These are phyloP conservation scores for Hippophae rhamnoides DNA, from an alignment of 306 rosid genomes.

Conservation along the genomic window DNA sequence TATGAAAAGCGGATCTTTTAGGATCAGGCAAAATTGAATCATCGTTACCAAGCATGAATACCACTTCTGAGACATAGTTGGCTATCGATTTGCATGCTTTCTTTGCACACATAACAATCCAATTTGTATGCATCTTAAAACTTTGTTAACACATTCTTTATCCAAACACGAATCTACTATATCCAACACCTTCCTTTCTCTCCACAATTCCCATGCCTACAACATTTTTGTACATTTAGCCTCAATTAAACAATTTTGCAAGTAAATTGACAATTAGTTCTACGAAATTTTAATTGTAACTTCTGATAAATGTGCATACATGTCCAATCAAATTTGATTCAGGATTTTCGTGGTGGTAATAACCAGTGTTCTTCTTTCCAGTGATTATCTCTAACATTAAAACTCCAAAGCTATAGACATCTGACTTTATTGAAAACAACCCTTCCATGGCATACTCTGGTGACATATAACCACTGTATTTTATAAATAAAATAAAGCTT, in stretches of 20 bases:
- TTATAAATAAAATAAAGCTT: neutral
- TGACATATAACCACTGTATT: constrained; percentile 47
- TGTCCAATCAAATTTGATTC: constrained; percentile 35
- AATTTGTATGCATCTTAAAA: constrained; percentile 50
- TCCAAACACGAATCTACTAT: constrained; percentile 27
- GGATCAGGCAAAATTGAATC: constrained; percentile 35
- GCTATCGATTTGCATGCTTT: constrained; percentile 45
- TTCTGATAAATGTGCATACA: constrained; percentile 20
- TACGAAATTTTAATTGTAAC: too few species aligned
- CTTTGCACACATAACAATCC: constrained; percentile 51
- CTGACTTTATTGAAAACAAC: constrained; percentile 37
- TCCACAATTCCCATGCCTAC: constrained; percentile 46
- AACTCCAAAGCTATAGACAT: constrained; percentile 52
- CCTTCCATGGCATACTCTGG: constrained; percentile 58
- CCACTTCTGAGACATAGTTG: constrained; percentile 46
- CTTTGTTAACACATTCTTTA: constrained; percentile 19
- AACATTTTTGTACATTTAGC: neutral
- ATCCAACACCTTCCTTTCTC: constrained; percentile 18
- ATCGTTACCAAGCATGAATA: constrained; percentile 45
- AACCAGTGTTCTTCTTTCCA: constrained; percentile 40
- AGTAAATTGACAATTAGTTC: too few species aligned
- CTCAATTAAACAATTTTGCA: too few species aligned
- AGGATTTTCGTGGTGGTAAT: constrained; percentile 12
- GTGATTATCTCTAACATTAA: constrained; percentile 47
- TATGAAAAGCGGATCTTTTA: constrained; percentile 51